Base-by-base conservation (phyloP, 208 protist species). In the Wallacemonas collosoma region DNA sequence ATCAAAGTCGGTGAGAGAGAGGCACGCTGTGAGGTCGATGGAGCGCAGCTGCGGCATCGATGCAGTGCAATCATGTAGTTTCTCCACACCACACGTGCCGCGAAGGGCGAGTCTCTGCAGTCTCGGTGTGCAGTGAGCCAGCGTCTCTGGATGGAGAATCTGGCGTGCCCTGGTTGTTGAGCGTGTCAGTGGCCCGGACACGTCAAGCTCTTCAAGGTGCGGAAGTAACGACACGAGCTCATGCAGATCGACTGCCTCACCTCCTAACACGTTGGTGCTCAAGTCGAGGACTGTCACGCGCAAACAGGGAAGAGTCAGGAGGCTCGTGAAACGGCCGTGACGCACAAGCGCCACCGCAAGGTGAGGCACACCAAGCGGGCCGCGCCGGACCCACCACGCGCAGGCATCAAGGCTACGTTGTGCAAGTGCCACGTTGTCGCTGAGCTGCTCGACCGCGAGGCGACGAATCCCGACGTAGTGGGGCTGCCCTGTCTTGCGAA, bases 241-340 rank as follows among this genome's bases (percentile, higher is more conserved):
- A 7, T 15, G 4, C 17, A 62, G 38, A 17, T 62, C 56, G 36
- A 62, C 56, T 8, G 54, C 54, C 8, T 4, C 56, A 15, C 56
- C 9, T 7, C 8, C 6, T 5, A 8, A 9, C 9, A 43, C 26
- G 17, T 6, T 41, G 36, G 35, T 62, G 17, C 12, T 15, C 36
- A 62, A 38, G 38, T 62, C 56, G 12, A 62, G 36, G 17, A 43
- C 17, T 7, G 56, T 62, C 35, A 62, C 56, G 43, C 15, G 56
- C 17, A n/a, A 62, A 17, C 5, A 44, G 6, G 56, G 56, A n/a
- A 62, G 56, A 5, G 3, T 36, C 56, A 40, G 12, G 36, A 62
- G 56, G 4, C 5, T 38, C 38, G 36, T 62, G 56, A 62, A 11
- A 41, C 36, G 38, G 9, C 56, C 56, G 15, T 43, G 56, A 11